Base-by-base conservation (phyloP, 768 basidiomycete species). In the Lepiota brunneoincarnata region DNA sequence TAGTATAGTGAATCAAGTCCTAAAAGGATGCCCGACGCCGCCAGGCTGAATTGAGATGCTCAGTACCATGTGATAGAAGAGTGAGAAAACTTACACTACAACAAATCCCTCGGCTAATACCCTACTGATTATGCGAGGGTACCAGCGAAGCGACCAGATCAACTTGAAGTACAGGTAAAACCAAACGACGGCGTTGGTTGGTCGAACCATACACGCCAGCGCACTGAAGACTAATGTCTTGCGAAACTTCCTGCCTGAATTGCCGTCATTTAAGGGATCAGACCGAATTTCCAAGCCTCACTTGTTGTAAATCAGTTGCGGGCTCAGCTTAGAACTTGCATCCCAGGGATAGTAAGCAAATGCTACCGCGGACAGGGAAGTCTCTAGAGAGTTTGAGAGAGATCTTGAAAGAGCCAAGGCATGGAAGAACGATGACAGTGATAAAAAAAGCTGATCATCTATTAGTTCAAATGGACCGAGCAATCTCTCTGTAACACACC, bases 341-440 rank as follows among this genome's bases (percentile, higher is more conserved):
- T 80, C 72, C 89, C 89, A 91, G 0, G 89, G 94, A 69, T 90
- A 98, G 63, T 79, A 79, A 11, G 75, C 72, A 51, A 96, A 77
- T 1, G 94, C 95, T 38, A 88, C 69, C 0, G 85, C 85, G 0
- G 90, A 89, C 39, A 98, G 70, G 0, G 91, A 84, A 0, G 93
- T 93, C 64, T 99, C 97, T 23, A 95, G 71, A 11, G 93, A 95
- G 65, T 98, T 99, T 26, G 93, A 95, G 49, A 98, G 72, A 0
- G 94, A 91, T 34, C 97, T 81, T 3, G 94, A 89, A 21, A 97
- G 74, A 1, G 91, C 80, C 49, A 95, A 76, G 0, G 81, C 83
- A 69, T 98, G 82, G 72, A 98, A 98, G 64, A 96, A 83, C 4
- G 91, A 95, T 1, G 87, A 83, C 47, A 96, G 64, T 23, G 93